Evolutionary conservation across 2,329 filamentous ascomycete species (phyloP).

Genomic region (Colletotrichum aenigma): DNA sequence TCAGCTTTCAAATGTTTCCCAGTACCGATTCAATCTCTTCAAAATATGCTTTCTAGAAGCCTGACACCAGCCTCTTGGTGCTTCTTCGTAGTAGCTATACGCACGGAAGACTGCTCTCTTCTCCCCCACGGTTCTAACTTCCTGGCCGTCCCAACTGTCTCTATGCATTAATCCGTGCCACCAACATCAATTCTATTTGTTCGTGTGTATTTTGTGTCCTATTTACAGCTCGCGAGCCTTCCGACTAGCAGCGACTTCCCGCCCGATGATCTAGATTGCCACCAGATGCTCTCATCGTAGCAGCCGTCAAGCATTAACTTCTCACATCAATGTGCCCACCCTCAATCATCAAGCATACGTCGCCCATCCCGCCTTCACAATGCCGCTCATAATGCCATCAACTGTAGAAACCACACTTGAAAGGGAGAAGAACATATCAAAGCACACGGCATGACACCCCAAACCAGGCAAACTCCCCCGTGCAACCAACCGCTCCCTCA

Average conservation of each 20-base stretch:
- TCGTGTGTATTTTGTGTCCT: neutral
- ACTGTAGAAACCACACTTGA: neutral
- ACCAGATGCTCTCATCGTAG: neutral
- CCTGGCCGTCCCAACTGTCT: neutral
- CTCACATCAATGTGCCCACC: neutral
- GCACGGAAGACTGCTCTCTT: neutral
- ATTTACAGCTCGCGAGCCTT: neutral
- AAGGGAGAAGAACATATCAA: neutral
- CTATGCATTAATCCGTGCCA: neutral
- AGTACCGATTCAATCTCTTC: neutral
- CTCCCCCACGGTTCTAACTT: neutral
- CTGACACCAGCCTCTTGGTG: neutral
- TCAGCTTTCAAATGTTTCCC: neutral
- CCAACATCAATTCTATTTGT: neutral
- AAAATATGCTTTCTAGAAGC: neutral
- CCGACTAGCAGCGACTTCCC: neutral
- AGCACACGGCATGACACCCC: neutral
- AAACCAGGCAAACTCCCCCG: neutral
- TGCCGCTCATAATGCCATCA: neutral
- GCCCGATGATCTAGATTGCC: neutral
- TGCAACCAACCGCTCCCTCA: neutral
- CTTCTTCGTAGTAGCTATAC: neutral
- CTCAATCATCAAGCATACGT: neutral
- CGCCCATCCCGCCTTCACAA: neutral
- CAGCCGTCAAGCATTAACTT: neutral